Evolutionary conservation across 179 eudicot species (phyloP).

Genomic region (Vitellaria paradoxa): DNA sequence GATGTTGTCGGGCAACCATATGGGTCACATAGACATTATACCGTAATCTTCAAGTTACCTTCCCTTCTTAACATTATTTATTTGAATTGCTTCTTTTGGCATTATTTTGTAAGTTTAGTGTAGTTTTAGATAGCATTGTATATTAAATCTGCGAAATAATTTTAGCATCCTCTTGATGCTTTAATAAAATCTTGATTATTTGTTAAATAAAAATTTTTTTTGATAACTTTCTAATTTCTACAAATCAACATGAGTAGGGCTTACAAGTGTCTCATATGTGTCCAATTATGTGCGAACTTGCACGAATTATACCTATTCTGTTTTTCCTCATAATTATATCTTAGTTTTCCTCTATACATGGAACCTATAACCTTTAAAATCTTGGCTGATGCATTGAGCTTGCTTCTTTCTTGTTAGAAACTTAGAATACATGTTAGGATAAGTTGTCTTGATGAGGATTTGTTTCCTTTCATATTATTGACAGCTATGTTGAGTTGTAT

Average conservation of each 20-base stretch:
- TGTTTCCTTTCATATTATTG: too few relatives aligned
- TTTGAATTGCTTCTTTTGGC: neutral
- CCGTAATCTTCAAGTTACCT: slow-evolving; percentile 28
- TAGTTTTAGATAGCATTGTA: neutral
- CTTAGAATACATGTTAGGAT: neutral
- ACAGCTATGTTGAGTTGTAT: too few relatives aligned
- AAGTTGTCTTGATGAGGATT: too few relatives aligned
- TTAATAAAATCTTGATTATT: too few relatives aligned
- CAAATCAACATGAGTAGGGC: neutral
- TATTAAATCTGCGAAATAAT: neutral
- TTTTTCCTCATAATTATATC: neutral
- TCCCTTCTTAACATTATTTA: neutral
- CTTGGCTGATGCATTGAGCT: neutral
- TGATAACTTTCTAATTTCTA: neutral
- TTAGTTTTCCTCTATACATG: neutral
- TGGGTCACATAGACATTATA: slow-evolving; percentile 62
- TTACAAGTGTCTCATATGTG: neutral
- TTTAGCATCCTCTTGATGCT: too few relatives aligned
- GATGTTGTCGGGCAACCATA: slow-evolving; percentile 61
- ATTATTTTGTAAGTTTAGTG: neutral
- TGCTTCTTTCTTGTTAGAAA: too few relatives aligned
- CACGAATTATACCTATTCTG: neutral
- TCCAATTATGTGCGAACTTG: neutral
- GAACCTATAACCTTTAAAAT: neutral
- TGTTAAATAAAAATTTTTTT: too few relatives aligned